A percentile compares a stretch with the other conserved stretches of the same genome.
phyloP scores from a whole-genome alignment of 2,329 filamentous ascomycete genomes.

The Verticillium nubilum region DNA sequence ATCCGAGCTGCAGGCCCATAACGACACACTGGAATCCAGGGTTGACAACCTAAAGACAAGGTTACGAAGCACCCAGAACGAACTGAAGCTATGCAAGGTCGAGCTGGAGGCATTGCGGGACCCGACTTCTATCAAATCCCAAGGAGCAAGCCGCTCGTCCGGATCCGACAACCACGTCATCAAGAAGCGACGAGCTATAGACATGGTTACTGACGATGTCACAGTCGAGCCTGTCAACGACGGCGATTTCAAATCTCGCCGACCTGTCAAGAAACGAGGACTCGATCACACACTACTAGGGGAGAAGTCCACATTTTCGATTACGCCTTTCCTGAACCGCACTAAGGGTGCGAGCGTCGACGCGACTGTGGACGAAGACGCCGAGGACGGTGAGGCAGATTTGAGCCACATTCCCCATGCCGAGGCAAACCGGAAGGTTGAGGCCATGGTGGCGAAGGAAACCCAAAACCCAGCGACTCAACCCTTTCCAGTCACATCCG shows the following conservation, averaged over 20 bases:
- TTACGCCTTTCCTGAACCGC: slow-evolving; percentile 87
- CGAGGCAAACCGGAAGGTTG: neutral
- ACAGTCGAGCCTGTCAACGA: slow-evolving; percentile 38
- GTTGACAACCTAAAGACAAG: slow-evolving; percentile 65
- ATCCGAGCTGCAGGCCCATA: slow-evolving; percentile 56
- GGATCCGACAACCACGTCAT: slow-evolving; percentile 23
- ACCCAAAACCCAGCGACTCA: neutral
- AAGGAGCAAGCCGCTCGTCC: neutral
- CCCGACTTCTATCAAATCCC: slow-evolving; percentile 12
- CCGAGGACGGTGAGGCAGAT: slow-evolving; percentile 19
- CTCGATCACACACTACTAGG: slow-evolving; percentile 58
- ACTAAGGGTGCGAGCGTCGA: slow-evolving; percentile 47
- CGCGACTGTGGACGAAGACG: slow-evolving; percentile 25
- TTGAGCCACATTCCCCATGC: slow-evolving; percentile 9
- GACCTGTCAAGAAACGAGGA: slow-evolving; percentile 49
- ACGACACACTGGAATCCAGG: slow-evolving; percentile 63
- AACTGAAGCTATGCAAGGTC: slow-evolving; percentile 55
- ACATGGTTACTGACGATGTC: neutral
- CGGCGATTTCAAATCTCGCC: slow-evolving; percentile 32
- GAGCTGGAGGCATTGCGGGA: slow-evolving; percentile 29
- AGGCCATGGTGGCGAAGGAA: slow-evolving; percentile 6
- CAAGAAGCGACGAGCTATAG: slow-evolving; percentile 33
- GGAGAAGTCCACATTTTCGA: slow-evolving; percentile 88
- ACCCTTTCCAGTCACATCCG: neutral
- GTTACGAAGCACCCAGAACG: slow-evolving; percentile 62